phyloP scores from a whole-genome alignment of 75 land plant species.

The Picea sitchensis region DNA sequence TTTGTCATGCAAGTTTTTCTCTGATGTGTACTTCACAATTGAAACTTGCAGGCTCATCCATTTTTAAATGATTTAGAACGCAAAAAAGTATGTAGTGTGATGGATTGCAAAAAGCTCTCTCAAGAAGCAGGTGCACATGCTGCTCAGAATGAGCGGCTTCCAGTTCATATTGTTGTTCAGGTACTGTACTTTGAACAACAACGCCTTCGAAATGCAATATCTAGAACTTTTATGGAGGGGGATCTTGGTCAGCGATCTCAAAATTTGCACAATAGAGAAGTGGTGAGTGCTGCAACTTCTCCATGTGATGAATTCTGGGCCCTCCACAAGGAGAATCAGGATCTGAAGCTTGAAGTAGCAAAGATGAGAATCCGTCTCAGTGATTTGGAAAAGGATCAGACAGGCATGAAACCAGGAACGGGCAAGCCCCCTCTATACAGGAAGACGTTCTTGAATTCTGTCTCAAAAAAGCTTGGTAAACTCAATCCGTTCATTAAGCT shows the following conservation, averaged over 20 bases:
- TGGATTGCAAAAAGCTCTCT: conserved; percentile 89
- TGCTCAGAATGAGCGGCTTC: conserved; percentile 91
- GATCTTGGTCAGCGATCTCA: conserved; percentile 22
- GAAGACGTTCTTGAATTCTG: conserved; percentile 64
- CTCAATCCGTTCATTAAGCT: conserved; percentile 45
- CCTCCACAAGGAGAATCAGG: conserved; percentile 68
- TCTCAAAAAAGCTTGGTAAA: conserved; percentile 68
- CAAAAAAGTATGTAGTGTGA: conserved; percentile 78
- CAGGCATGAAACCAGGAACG: background rate
- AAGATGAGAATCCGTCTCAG: conserved; percentile 74
- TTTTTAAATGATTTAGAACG: conserved; percentile 64
- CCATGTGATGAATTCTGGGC: conserved; percentile 42
- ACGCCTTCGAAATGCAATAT: conserved; percentile 58
- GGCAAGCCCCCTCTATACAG: conserved; percentile 51
- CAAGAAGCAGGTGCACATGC: conserved; percentile 95
- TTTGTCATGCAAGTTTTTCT: background rate
- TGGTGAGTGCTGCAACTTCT: conserved; percentile 2
- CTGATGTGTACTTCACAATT: background rate
- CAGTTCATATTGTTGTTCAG: conserved; percentile 85
- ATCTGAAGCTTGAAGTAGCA: conserved; percentile 69
- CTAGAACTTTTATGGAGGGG: conserved; percentile 27
- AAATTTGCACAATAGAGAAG: background rate
- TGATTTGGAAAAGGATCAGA: conserved; percentile 57
- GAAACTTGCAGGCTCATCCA: conserved; percentile 77
- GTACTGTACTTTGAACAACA: conserved; percentile 95